Evolutionary conservation across 208 protist species (phyloP), one percentile per base, ranked within the genome.

Genomic region (Trichomonas gallinae): DNA sequence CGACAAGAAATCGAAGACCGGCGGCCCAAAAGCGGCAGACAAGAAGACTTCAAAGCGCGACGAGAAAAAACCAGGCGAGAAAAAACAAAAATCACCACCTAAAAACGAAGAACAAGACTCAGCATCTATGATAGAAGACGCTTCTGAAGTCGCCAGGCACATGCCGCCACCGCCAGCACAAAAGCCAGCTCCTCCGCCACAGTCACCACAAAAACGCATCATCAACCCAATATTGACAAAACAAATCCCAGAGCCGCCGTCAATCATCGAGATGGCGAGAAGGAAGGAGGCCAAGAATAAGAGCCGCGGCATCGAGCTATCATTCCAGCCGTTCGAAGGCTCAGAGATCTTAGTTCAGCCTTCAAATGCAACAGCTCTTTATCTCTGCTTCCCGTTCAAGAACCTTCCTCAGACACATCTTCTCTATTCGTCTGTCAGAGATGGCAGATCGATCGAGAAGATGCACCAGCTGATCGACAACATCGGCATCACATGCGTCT

Each of bases 371-470:
- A 93, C 11, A 51, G 21, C 87, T 11, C n/a, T 93, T 34, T 93
- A 93, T 17, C 31, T 93, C 6, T 93, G 87, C n/a, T 93, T 93
- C 87, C 87, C 87, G 51, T 93, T 93, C 87, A 93, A 51, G 45
- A 44, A 48, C 4, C 2, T 51, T 13, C 87, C 87, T 2, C 87
- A 93, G 45, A 93, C 87, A 38, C 87, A 93, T 93, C 44, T 93
- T 9, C 44, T 93, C 15, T 93, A 38, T 26, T 93, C 87, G 10
- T 38, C 87, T 10, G 31, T 48, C 45, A 48, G 87, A 34, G 87
- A 93, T 51, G 87, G 44, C 21, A 0, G 87, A 9, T 51, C 44
- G 0, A 93, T 93, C 17, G 13, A 38, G 21, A 93, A 36, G 46
- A 93, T 93, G 87, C 87, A 93, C 31, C 44, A 93, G 26, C 6